Base-by-base conservation (phyloP, 106 monocot genomes). In the Dendrobium catenatum region DNA sequence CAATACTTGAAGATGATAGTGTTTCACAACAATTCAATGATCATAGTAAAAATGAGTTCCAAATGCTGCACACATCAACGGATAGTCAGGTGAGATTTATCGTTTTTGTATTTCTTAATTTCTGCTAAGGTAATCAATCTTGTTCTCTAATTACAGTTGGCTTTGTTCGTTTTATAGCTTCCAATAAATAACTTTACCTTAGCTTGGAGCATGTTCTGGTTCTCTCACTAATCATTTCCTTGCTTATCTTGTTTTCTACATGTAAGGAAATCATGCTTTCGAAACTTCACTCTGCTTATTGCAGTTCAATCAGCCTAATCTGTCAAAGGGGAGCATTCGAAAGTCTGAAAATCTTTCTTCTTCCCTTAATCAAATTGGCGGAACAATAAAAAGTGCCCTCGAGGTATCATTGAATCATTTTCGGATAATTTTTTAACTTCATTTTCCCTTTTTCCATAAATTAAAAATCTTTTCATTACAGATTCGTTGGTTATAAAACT, bases 291-390 rank as follows among this genome's bases (percentile, higher is more conserved):
- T 78, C 29, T 83, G 73, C 64, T 85, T 27, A 16, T 74, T 74
- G 74, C 87, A 90, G 82, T 84, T 83, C 19, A 77, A 81, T 84
- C 86, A 92, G 54, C 80, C 97, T 13, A 79, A 84, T 66, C 79
- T 49, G 81, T 88, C 94, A 61, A 79, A 78, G 44, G 88, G 90
- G 17, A 81, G 84, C 58, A 73, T 78, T 47, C 56, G 68, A 31
- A 91, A 88, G 64, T 76, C 78, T n/a, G 96, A 91, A 42, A 86
- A 75, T 58, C 86, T 87, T 72, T 78, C 89, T 76, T 86, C 87
- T 73, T 93, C 93, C 15, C 87, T 93, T 43, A 93, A 88, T 42
- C 82, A 93, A 75, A 93, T 98, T 44, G 86, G 96, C 43, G 91
- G 93, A 42, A 91, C 86, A 80, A 87, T 93, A 29, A 87, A 82